A percentile compares a stretch with the other conserved stretches of the same genome.
phyloP scores from a whole-genome alignment of 2,329 filamentous ascomycete genomes.

The Aureobasidium sp. region DNA sequence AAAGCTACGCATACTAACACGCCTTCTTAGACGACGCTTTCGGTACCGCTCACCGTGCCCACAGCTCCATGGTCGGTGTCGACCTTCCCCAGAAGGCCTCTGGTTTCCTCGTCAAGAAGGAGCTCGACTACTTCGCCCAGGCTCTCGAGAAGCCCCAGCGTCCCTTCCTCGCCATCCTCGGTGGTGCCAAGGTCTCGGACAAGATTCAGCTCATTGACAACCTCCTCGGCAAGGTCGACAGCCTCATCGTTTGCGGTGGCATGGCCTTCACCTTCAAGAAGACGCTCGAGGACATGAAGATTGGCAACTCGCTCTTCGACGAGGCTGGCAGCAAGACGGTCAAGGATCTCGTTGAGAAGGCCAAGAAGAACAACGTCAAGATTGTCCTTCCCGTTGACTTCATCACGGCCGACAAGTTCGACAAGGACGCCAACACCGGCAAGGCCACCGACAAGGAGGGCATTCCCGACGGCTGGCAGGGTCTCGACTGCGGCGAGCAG shows the following conservation, averaged over 20 bases:
- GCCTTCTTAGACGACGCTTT: slow-evolving; percentile 75
- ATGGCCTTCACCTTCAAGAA: slow-evolving; percentile 99
- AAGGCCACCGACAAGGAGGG: slow-evolving; percentile 77
- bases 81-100: slow-evolving; percentile 94
- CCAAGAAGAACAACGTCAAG: slow-evolving; percentile 92
- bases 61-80: slow-evolving; percentile 98
- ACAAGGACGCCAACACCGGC: slow-evolving; percentile 69
- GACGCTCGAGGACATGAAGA: slow-evolving; percentile 82
- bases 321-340: slow-evolving; percentile 91
- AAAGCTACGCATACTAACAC: neutral
- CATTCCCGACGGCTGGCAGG: slow-evolving; percentile 97
- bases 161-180: slow-evolving; percentile 96
- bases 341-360: slow-evolving; percentile 79
- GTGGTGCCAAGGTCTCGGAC: slow-evolving; percentile 96
- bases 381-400: slow-evolving; percentile 92
- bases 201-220: slow-evolving; percentile 99
- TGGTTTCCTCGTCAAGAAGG: slow-evolving; percentile 99
- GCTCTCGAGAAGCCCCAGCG: slow-evolving; percentile 87
- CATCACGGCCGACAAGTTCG: slow-evolving; percentile 92
- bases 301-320: slow-evolving; percentile 87
- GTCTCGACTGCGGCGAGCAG: slow-evolving; percentile 87
- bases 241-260: slow-evolving; percentile 88
- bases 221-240: slow-evolving; percentile 95
- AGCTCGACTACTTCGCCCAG: slow-evolving; percentile 98
- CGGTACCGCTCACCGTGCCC: slow-evolving; percentile 93